Evolutionary conservation across 2,329 filamentous ascomycete genomes (phyloP), one percentile per base, ranked within the genome.

Genomic region (Talaromyces amestolkiae): DNA sequence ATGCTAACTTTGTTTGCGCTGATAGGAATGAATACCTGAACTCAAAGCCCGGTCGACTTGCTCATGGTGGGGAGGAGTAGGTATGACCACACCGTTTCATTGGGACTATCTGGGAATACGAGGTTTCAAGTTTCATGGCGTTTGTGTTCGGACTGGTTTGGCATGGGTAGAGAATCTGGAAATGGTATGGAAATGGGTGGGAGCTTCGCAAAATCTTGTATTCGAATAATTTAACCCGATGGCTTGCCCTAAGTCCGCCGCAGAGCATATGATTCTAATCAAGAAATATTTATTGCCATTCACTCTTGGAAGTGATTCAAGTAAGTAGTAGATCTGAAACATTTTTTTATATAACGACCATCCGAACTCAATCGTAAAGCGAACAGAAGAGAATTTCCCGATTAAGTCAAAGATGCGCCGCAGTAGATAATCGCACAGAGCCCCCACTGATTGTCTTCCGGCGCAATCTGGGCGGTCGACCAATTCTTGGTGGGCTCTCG

Each of bases 21-120:
- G 27, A 35, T 71, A 83, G 81, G 69, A 83, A 83, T 72, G 76
- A 83, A 70, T 83, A 78, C 71, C 75, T 82, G 67, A 82, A 83
- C 75, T 83, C 81, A 69, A 83, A 83, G 75, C 77, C 79, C 56
- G 81, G 81, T 63, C 78, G 78, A 65, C 68, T 76, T 35, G 71
- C 72, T 39, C 74, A 76, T 70, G 73, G 71, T 70, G 73, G 61
- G 60, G 65, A 72, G 1, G 74, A 77, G 69, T 78, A 78, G n/a
- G 8, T 54, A 56, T 56, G 33, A 17, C 53, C n/a, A 10, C 27
- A 2, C 27, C 22, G 33, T n/a, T 73, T 76, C 72, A 24, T 31
- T 43, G 51, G 51, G 10, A 39, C 22, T 35, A 8, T 39, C 33
- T 37, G 8, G 47, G 10, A 37, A 56, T 37, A 56, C 53, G 19